Evolutionary conservation across 225 moss, liverwort and hornwort genomes (phyloP).

Genomic region (Polytrichum formosum): DNA sequence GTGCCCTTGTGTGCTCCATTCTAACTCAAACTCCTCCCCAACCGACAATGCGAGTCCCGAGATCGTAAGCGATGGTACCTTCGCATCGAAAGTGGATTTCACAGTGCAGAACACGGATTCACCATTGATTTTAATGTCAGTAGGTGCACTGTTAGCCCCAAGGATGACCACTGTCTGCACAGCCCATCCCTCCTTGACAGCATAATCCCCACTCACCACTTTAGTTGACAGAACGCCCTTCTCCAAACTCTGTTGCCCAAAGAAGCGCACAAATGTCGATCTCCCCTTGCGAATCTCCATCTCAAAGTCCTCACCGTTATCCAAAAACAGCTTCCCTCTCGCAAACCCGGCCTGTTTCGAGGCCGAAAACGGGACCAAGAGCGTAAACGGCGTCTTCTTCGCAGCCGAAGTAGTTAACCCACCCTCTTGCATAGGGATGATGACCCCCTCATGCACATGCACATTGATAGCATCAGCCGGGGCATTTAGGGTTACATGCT

Average conservation of each 20-base stretch:
- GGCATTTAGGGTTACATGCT: slow-evolving; percentile 21
- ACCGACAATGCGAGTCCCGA: slow-evolving; percentile 27
- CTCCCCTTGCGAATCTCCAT: slow-evolving; percentile 47
- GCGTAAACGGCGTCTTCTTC: slow-evolving; percentile 48
- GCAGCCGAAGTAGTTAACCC: slow-evolving; percentile 31
- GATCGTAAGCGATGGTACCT: slow-evolving; percentile 25
- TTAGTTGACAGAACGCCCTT: slow-evolving; percentile 25
- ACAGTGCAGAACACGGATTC: background rate
- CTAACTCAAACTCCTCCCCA: slow-evolving; percentile 41
- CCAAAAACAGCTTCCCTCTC: slow-evolving; percentile 43
- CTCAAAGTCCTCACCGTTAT: slow-evolving; percentile 46
- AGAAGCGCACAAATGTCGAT: slow-evolving; percentile 33
- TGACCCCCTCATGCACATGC: slow-evolving; percentile 40
- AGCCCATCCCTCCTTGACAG: slow-evolving; percentile 7
- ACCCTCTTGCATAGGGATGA: slow-evolving; percentile 51
- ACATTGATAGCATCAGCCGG: slow-evolving; percentile 42
- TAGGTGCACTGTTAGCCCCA: slow-evolving; percentile 21
- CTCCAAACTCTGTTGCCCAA: slow-evolving; percentile 7
- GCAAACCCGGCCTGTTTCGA: slow-evolving; percentile 14
- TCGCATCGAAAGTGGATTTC: slow-evolving; percentile 9
- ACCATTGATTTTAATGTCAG: slow-evolving; percentile 26
- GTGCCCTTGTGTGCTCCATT: slow-evolving; percentile 31
- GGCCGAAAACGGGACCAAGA: slow-evolving; percentile 41
- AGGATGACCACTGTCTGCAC: slow-evolving; percentile 40
- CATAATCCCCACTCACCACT: slow-evolving; percentile 48